Evolutionary conservation across 2,329 filamentous ascomycete species (phyloP).

Genomic region (Xylariaceae sp.): DNA sequence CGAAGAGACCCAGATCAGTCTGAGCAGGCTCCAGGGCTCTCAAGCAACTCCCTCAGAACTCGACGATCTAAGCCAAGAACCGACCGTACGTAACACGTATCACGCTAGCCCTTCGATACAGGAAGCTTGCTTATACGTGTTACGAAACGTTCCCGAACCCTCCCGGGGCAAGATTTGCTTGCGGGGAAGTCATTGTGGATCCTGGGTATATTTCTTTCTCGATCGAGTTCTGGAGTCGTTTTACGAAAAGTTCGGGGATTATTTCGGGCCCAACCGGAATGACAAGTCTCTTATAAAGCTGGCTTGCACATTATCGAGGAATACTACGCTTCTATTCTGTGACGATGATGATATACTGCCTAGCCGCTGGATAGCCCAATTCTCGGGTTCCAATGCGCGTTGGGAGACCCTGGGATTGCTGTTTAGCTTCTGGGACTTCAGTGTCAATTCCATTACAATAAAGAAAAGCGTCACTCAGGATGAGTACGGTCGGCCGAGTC

Average conservation of each 20-base stretch:
- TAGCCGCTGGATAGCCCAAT: conserved; percentile 47
- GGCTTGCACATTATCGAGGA: conserved; percentile 45
- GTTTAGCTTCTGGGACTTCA: conserved; percentile 40
- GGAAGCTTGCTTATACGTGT: conserved; percentile 46
- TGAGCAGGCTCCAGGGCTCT: conserved; percentile 43
- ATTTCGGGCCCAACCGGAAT: conserved; percentile 35
- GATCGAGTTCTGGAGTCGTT: conserved; percentile 42
- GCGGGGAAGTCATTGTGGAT: conserved; percentile 34
- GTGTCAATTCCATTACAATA: conserved; percentile 10
- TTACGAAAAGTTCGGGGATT: conserved; percentile 40
- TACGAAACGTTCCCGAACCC: conserved; percentile 44
- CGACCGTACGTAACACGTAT: conserved; percentile 13
- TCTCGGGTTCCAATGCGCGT: conserved; percentile 46
- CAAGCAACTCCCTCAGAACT: conserved; percentile 15
- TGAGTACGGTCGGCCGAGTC: conserved; percentile 19
- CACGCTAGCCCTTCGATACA: conserved; percentile 36
- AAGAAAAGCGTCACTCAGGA: conserved; percentile 10
- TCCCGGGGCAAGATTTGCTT: conserved; percentile 32
- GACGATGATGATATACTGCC: conserved; percentile 46
- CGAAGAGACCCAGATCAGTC: conserved; percentile 49
- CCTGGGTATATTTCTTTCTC: conserved; percentile 43
- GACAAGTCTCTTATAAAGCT: conserved; percentile 44
- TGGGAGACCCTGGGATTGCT: conserved; percentile 53
- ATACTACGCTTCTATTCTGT: conserved; percentile 44
- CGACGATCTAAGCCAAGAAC: conserved; percentile 7